Base-by-base conservation (phyloP, 2,329 filamentous ascomycete genomes). In the Aureobasidium pullulans region DNA sequence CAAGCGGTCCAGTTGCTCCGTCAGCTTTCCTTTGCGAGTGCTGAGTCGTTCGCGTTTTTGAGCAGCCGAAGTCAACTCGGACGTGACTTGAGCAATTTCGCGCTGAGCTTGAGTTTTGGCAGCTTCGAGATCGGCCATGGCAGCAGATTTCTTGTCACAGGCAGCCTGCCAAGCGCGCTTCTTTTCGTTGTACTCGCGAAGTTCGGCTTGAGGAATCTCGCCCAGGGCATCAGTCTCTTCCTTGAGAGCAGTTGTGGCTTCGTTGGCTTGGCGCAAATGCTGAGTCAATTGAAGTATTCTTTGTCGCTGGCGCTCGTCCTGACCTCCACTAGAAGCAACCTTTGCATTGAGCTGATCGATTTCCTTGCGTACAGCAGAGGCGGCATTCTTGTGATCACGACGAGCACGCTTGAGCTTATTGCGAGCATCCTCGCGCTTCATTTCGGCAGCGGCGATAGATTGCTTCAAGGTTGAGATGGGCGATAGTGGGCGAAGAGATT, bases 381-480 rank as follows among this genome's bases (percentile, higher is more conserved):
- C 78, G 64, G 84, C 84, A 53, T 82, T 81, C 69, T 89, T 87
- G 73, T 89, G 88, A 61, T 92, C 88, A 71, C 88, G 89, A 62
- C 87, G 86, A 62, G 82, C 79, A 37, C 83, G 81, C 75, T 89
- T 90, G 65, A 89, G 81, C 56, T 83, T 82, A 61, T 82, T 79
- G 66, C 84, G 86, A 67, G 87, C 84, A 62, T 91, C 87, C 28
- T 81, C 77, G 34, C 91, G 78, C 70, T 87, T 89, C 60, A 81
- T 78, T 68, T 91, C 87, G 50, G 86, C 84, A 10, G 86, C 83
- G 48, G 83, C 83, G 65, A 92, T 90, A 1, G 88, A 90, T 32
- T 87, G 88, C 70, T 84, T 86, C 40, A 93, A 79, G 1, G 88
- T 92, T 9, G 87, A 89, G 9, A 84, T 85, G 2, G 89, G 89